Evolutionary conservation across 805 yeast genomes (phyloP).

Genomic region (Limtongozyma cylindracea): DNA sequence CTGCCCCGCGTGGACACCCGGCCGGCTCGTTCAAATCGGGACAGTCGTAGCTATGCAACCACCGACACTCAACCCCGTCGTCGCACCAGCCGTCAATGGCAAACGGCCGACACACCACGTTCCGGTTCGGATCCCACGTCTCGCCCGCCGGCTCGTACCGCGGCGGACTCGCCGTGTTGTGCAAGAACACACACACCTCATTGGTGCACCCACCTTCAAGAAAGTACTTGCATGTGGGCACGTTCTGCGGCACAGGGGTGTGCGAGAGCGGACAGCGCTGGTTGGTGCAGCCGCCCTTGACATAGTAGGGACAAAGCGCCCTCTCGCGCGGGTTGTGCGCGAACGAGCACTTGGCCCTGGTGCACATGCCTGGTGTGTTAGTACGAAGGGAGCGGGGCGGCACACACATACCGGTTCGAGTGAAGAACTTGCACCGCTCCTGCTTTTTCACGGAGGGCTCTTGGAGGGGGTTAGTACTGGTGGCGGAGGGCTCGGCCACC

Average conservation of each 20-base stretch:
- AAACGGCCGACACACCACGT: slow-evolving; percentile 38
- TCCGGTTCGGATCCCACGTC: slow-evolving; percentile 10
- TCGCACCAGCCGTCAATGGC: slow-evolving; percentile 46
- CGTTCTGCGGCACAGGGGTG: slow-evolving; percentile 27
- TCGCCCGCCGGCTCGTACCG: too few relatives aligned
- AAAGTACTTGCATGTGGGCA: slow-evolving; percentile 12
- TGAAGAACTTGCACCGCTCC: too few relatives aligned
- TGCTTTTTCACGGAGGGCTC: too few relatives aligned
- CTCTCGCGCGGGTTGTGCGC: slow-evolving; percentile 23
- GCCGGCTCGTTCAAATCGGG: slow-evolving; percentile 49
- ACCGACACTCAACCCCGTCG: slow-evolving; percentile 28
- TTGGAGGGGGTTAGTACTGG: too few relatives aligned
- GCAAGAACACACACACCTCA: slow-evolving; percentile 27
- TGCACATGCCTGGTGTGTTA: too few relatives aligned
- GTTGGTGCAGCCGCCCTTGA: slow-evolving; percentile 20
- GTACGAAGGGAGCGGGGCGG: too few relatives aligned
- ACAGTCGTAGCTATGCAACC: slow-evolving; percentile 33
- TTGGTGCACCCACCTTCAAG: slow-evolving; percentile 7
- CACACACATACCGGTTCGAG: too few relatives aligned
- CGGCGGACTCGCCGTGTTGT: slow-evolving; percentile 16
- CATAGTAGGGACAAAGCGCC: slow-evolving; percentile 24
- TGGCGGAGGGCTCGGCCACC: too few relatives aligned
- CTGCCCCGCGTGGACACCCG: slow-evolving; percentile 22
- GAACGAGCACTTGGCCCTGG: slow-evolving; percentile 23
- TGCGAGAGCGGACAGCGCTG: slow-evolving; percentile 31